Evolutionary conservation across 495 filamentous ascomycete genomes (phyloP).

Genomic region (Neurospora discreta): DNA sequence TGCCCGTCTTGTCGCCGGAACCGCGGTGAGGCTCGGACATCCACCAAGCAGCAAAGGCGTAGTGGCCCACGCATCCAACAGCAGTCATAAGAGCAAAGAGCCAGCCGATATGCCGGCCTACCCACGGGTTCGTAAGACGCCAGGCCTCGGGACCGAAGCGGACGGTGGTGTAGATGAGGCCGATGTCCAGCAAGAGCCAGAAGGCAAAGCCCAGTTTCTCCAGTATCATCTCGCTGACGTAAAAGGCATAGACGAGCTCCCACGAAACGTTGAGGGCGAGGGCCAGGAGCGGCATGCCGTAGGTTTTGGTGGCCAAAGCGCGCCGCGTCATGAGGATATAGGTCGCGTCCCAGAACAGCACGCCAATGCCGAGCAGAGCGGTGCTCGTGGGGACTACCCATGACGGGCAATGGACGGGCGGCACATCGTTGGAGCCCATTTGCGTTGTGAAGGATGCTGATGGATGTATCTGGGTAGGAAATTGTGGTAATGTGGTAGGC

Average conservation of each 20-base stretch:
- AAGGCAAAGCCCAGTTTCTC: conserved; percentile 29
- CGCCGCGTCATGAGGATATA: conserved; percentile 33
- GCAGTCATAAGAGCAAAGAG: conserved; percentile 18
- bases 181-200: conserved; percentile 33
- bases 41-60: conserved; percentile 29
- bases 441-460: background rate
- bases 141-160: conserved; percentile 26
- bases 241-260: conserved; percentile 32
- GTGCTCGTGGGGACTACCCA: conserved; percentile 25
- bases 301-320: conserved; percentile 26
- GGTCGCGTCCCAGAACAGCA: conserved; percentile 28
- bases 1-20: conserved; percentile 20
- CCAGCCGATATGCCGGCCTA: conserved; percentile 23
- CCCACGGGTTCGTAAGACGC: conserved; percentile 16
- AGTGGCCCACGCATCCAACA: conserved; percentile 18
- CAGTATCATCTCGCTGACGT: conserved; percentile 25
- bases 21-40: conserved; percentile 17
- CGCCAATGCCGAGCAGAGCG: conserved; percentile 26
- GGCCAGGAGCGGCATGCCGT: conserved; percentile 35
- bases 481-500: no score
- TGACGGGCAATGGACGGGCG: conserved; percentile 24
- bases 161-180: conserved; percentile 27
- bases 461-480: no score
- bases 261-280: conserved; percentile 34
- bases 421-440: conserved; percentile 32